phyloP scores from a whole-genome alignment of 2,329 filamentous ascomycete genomes.

The Xylariaceae sp. region DNA sequence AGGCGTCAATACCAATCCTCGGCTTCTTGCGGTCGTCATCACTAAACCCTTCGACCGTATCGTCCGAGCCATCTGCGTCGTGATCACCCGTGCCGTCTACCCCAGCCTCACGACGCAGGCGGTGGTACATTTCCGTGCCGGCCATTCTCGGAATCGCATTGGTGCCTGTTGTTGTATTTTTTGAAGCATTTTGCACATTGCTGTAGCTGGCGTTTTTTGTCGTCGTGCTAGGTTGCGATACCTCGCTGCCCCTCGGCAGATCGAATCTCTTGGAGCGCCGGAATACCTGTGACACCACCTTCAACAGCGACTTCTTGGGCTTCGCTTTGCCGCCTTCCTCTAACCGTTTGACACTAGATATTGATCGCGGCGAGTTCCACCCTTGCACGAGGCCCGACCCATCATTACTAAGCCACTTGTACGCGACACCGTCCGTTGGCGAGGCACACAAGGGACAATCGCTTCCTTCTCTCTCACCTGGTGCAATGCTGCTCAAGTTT shows the following conservation, averaged over 20 bases:
- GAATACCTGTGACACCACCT: conserved; percentile 10
- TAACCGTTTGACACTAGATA: not conserved
- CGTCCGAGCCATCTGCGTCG: not conserved
- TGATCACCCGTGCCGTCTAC: not conserved
- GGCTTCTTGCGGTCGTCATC: conserved; percentile 20
- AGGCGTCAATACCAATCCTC: conserved; percentile 8
- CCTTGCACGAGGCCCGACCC: conserved; percentile 25
- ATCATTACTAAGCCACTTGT: conserved; percentile 18
- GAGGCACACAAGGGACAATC: conserved; percentile 27
- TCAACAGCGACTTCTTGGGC: conserved; percentile 10
- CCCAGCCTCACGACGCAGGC: not conserved
- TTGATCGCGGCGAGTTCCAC: conserved; percentile 10
- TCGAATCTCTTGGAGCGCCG: not conserved
- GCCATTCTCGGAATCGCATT: not conserved
- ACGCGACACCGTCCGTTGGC: conserved; percentile 25
- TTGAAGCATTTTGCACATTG: not conserved
- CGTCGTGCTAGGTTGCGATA: not conserved
- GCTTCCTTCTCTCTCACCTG: not conserved
- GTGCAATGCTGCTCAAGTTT: not conserved
- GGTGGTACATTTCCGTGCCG: conserved; percentile 26
- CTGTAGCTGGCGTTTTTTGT: not conserved
- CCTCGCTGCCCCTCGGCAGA: not conserved
- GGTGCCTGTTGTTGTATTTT: not conserved
- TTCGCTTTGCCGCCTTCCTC: not conserved
- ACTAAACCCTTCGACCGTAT: conserved; percentile 1